Base-by-base conservation (phyloP, 1,284 basidiomycete species). In the Lentinula novae-zelandiae region DNA sequence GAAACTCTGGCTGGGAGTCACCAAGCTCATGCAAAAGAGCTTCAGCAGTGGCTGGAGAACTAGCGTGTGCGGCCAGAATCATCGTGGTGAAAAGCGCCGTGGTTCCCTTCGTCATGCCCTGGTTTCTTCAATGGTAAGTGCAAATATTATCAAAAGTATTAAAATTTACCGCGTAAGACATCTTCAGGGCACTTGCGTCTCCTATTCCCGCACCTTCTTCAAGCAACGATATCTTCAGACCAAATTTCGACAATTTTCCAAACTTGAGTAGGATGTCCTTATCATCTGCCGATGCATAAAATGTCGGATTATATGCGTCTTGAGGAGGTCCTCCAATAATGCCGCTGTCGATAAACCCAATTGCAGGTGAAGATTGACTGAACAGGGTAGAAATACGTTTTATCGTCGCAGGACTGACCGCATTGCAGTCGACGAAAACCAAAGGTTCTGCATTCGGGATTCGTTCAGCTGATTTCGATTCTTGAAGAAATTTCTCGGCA, bases 131-230 rank as follows among this genome's bases (percentile, higher is more conserved):
- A 38, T 54, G 58, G 52, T 54, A 20, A 36, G 51, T 38, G 38
- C 64, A 46, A 62, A 44, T 53, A 8, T 53, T 31, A 27, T 9
- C 34, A 10, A 17, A 27, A 54, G 34, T 7, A 10, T n/a, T 53
- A 34, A 5, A 22, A 71, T 79, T 70, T 61, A 86, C 84, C 58
- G 82, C 82, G 68, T 86, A 84, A 15, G 82, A 82, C 84, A 86
- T 85, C 70, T 86, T 86, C 63, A 86, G 67, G 4, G 83, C 83
- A 65, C 83, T 86, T 3, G 84, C 84, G 64, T 81, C 82, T 5
- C 86, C 82, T 17, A 85, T 71, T 1, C 78, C 78, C 1, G 72
- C 75, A 22, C 78, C 79, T 58, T 81, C 78, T 34, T 68, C 76
- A 65, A 86, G 67, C 1, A 74, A 65, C 8, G 74, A 76, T 10